Percentiles rank a stretch among this genome's conserved stretches.
Conservation (phyloP, 1,284 basidiomycete species). For the Rhodofomes roseus region DNA sequence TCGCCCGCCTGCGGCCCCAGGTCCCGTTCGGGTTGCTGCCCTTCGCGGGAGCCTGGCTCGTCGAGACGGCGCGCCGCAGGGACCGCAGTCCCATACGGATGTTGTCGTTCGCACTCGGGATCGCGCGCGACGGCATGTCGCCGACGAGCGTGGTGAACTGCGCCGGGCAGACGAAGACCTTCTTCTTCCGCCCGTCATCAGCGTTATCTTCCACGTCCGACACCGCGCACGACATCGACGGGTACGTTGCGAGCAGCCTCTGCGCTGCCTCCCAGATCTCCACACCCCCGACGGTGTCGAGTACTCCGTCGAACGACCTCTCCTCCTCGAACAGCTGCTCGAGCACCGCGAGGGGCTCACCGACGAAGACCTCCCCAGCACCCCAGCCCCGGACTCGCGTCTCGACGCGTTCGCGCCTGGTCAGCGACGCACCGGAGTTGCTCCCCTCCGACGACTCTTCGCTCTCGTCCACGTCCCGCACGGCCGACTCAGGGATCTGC, state of each 20-base stretch:
- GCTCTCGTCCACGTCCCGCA: constrained; percentile 16
- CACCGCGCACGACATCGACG: constrained; percentile 14
- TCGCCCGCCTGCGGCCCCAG: constrained; percentile 7
- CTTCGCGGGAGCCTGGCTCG: constrained; percentile 10
- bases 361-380: constrained; percentile 62
- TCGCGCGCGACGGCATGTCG: constrained; percentile 53
- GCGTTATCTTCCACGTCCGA: constrained; percentile 9
- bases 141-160: constrained; percentile 79
- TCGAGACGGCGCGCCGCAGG: constrained; percentile 39
- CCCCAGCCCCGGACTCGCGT: constrained; percentile 58
- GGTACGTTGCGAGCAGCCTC: constrained; percentile 41
- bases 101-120: constrained; percentile 68
- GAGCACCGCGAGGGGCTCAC: constrained; percentile 51
- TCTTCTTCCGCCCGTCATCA: constrained; percentile 11
- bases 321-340: constrained; percentile 49
- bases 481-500: constrained; percentile 53
- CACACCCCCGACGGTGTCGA: constrained; percentile 79
- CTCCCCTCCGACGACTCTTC: constrained; percentile 1
- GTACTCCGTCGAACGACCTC: constrained; percentile 69
- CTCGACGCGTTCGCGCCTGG: constrained; percentile 38
- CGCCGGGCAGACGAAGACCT: constrained; percentile 22
- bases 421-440: constrained; percentile 1
- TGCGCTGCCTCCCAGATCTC: constrained; percentile 72
- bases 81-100: constrained; percentile 68
- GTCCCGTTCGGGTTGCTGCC: constrained; percentile 9